phyloP scores from a whole-genome alignment of 2,329 filamentous ascomycete species.

The Macrophomina pseudophaseolina region DNA sequence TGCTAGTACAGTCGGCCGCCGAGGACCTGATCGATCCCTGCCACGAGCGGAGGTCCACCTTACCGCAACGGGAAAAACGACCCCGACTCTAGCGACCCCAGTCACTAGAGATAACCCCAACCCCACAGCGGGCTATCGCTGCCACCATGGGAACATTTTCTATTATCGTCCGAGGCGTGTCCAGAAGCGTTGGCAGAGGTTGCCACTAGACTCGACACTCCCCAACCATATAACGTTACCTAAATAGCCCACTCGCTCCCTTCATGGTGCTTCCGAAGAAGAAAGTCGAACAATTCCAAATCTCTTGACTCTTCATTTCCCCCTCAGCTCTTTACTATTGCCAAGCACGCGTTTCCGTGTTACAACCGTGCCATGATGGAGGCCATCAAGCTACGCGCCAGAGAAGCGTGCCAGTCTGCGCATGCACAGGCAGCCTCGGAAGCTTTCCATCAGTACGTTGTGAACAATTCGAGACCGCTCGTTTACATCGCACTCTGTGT shows the following conservation, averaged over 20 bases:
- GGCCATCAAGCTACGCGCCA: conserved; percentile 32
- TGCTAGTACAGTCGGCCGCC: background rate
- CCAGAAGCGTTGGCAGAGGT: background rate
- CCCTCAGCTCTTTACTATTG: conserved; percentile 27
- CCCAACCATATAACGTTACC: conserved; percentile 12
- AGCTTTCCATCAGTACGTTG: conserved; percentile 12
- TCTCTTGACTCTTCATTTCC: background rate
- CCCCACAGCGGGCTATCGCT: conserved; percentile 27
- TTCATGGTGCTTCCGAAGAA: background rate
- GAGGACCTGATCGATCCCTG: conserved; percentile 5
- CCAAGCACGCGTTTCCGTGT: conserved; percentile 26
- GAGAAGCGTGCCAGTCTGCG: conserved; percentile 19
- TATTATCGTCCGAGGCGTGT: conserved; percentile 17
- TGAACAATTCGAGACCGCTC: conserved; percentile 31
- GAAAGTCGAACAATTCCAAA: background rate
- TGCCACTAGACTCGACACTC: background rate
- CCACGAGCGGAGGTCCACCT: conserved; percentile 17
- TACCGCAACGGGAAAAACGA: conserved; percentile 20
- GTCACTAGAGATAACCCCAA: conserved; percentile 23
- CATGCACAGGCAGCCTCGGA: conserved; percentile 12
- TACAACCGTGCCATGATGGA: conserved; percentile 30
- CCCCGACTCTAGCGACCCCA: conserved; percentile 21
- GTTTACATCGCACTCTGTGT: conserved; percentile 42
- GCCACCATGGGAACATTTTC: conserved; percentile 23
- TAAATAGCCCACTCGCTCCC: conserved; percentile 6